These are phyloP conservation scores for Diutina rugosa DNA, from an alignment of 1,139 yeast species.

Conservation along the genomic window DNA sequence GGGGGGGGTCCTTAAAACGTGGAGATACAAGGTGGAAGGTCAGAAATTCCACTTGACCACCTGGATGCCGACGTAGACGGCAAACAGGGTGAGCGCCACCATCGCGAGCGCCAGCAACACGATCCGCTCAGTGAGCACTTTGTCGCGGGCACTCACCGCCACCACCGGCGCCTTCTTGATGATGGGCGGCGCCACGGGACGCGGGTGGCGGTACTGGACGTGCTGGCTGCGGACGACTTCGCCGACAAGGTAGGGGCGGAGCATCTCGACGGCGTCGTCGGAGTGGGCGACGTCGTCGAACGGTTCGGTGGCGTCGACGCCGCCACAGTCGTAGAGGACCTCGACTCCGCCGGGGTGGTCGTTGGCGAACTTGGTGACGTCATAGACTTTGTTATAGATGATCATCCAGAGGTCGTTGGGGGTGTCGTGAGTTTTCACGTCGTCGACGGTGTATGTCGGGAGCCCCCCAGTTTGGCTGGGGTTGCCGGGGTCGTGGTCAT, in stretches of 20 bases:
- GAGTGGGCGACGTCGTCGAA: conserved; percentile 43
- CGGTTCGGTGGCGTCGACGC: conserved; percentile 57
- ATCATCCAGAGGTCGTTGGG: conserved; percentile 55
- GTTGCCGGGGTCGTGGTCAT: not conserved
- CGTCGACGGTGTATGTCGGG: not conserved
- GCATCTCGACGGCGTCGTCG: conserved; percentile 27
- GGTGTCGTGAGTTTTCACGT: conserved; percentile 32
- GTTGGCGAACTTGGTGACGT: conserved; percentile 34
- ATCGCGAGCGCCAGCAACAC: not conserved
- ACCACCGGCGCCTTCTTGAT: not conserved
- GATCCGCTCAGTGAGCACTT: not conserved
- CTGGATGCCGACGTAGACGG: not conserved
- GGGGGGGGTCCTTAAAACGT: not conserved
- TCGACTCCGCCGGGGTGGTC: conserved; percentile 65
- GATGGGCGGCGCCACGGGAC: not conserved
- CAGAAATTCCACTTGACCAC: conserved; percentile 1
- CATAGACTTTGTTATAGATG: conserved; percentile 48
- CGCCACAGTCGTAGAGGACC: conserved; percentile 56
- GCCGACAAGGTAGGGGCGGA: conserved; percentile 25
- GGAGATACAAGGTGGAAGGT: not conserved
- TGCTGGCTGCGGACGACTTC: conserved; percentile 3
- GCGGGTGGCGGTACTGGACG: not conserved
- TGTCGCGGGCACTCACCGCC: not conserved
- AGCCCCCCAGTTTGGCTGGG: not conserved
- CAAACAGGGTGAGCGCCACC: not conserved